Evolutionary conservation across 2,329 filamentous ascomycete genomes (phyloP).

Genomic region (Exophiala sideris): DNA sequence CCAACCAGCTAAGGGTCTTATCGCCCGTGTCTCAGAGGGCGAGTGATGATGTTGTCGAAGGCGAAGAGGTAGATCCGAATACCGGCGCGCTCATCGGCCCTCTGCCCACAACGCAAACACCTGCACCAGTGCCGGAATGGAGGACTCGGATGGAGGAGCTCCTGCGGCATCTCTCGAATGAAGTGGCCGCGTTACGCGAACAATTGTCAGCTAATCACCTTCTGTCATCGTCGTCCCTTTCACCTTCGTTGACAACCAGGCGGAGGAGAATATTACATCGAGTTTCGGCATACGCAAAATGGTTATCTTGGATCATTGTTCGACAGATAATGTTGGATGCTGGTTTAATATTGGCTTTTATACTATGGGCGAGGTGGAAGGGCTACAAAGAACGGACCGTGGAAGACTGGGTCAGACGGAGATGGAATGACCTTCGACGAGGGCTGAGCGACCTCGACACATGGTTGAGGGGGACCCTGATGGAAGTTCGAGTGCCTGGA

Average conservation of each 20-base stretch:
- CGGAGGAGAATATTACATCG: conserved; percentile 55
- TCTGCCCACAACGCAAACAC: conserved; percentile 1
- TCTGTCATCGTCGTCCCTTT: conserved; percentile 31
- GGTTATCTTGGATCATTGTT: conserved; percentile 64
- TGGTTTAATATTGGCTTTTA: conserved; percentile 44
- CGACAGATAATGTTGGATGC: conserved; percentile 74
- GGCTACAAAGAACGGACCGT: conserved; percentile 39
- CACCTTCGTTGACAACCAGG: conserved; percentile 30
- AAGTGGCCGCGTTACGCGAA: conserved; percentile 87
- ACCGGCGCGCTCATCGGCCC: conserved; percentile 31
- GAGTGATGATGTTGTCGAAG: conserved; percentile 46
- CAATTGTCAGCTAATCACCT: conserved; percentile 77
- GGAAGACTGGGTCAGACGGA: conserved; percentile 32
- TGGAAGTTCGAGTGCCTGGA: neutral
- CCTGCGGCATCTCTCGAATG: conserved; percentile 83
- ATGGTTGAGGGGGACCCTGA: conserved; percentile 9
- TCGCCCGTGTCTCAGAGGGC: conserved; percentile 74
- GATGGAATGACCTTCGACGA: conserved; percentile 18
- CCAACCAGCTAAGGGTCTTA: conserved; percentile 64
- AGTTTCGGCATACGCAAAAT: conserved; percentile 66
- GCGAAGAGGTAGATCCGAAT: conserved; percentile 30
- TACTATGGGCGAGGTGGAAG: conserved; percentile 41
- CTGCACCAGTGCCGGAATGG: conserved; percentile 11
- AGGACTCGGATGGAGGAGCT: conserved; percentile 68
- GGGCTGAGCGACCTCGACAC: conserved; percentile 3